Evolutionary conservation across 768 basidiomycete species (phyloP), one percentile per base, ranked within the genome.

Genomic region (Trametes cubensis): DNA sequence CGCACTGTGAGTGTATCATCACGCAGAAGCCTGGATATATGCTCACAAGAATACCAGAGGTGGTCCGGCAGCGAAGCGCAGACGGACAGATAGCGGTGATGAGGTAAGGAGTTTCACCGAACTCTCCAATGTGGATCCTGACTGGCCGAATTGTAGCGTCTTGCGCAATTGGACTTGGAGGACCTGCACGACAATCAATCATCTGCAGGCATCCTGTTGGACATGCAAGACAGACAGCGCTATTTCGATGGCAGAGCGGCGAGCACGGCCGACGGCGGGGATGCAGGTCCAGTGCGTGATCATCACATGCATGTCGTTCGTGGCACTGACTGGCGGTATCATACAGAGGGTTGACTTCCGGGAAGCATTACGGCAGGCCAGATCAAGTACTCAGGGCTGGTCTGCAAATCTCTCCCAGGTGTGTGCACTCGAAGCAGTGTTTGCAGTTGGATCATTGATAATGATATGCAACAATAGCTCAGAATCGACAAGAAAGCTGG

Each of bases 201-300:
- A 0, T 82, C 89, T 0, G 70, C 76, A 21, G 92, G 92, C 3
- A 90, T 97, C 30, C 71, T 87, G 2, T 80, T 98, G 40, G 88
- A 97, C 63, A 94, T 97, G 87, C 87, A 90, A 74, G 91, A 92
- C 67, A 83, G 87, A 56, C 86, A 91, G 66, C 82, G 88, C 13
- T 92, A 91, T 71, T 95, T 92, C 61, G 91, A 94, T 69, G 89
- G 86, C 6, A 78, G 85, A 21, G 64, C 71, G 53, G 50, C 28
- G 17, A 26, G 52, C 2, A 25, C 61, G 6, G 61, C 23, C 18
- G 58, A 60, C 15, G 64, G 62, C 10, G 65, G 65, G 20, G 63
- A 49, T 28, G 65, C 66, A 38, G 65, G 58, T 21, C 60, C 64
- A 17, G 75, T 74, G 66, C 44, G 69, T 59, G 23, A 44, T 40